phyloP scores from a whole-genome alignment of 345 rosid genomes.

The Nephelium lappaceum region DNA sequence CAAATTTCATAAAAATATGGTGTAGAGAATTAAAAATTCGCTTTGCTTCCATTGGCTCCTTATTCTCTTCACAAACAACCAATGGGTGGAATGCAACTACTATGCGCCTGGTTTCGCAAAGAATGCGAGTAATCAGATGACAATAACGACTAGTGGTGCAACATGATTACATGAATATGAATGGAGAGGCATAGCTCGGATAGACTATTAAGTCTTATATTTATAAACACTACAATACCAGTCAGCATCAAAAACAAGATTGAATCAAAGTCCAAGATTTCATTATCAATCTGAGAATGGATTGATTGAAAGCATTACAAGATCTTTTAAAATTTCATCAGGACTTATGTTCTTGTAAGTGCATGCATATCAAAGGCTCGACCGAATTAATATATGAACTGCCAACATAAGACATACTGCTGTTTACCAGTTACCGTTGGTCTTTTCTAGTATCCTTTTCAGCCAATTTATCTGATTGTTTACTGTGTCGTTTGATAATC shows the following conservation, averaged over 20 bases:
- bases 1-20: conserved; percentile 48
- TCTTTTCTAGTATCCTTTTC: conserved; percentile 39
- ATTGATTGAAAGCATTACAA: background rate
- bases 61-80: conserved; percentile 35
- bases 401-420: background rate
- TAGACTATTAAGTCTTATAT: background rate
- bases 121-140: background rate
- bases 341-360: background rate
- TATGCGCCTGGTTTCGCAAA: conserved; percentile 53
- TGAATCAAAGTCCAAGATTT: conserved; percentile 4
- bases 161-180: background rate
- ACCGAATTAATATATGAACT: background rate
- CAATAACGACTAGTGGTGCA: background rate
- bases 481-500: conserved; percentile 36
- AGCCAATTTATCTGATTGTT: conserved; percentile 41
- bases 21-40: conserved; percentile 38
- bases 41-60: conserved; percentile 35
- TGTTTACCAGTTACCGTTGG: conserved; percentile 58
- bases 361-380: background rate
- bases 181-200: background rate
- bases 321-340: background rate
- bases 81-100: conserved; percentile 62
- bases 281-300: background rate
- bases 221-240: background rate
- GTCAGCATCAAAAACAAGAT: conserved; percentile 2